These are phyloP conservation scores for Melanogaster broomeanus DNA, from an alignment of 768 basidiomycete species.

Conservation along the genomic window DNA sequence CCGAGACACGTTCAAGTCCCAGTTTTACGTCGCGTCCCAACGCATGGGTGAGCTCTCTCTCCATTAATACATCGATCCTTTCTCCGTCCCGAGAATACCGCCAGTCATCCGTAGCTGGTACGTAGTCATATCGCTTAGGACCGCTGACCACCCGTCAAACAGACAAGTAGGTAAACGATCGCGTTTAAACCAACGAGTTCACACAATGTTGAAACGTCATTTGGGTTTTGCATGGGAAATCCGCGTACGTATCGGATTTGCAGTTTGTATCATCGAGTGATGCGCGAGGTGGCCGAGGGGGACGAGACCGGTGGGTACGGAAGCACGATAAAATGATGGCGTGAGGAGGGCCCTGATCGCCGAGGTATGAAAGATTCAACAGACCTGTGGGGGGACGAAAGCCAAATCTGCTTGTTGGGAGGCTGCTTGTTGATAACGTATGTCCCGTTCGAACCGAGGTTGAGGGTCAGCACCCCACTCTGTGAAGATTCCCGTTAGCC, in stretches of 20 bases:
- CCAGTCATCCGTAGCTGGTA: slow-evolving; percentile 60
- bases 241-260: not conserved
- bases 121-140: slow-evolving; percentile 90
- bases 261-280: not conserved
- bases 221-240: not conserved
- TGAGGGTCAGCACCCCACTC: slow-evolving; percentile 90
- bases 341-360: slow-evolving; percentile 1
- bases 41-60: slow-evolving; percentile 60
- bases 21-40: slow-evolving; percentile 39
- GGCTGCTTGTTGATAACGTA: slow-evolving; percentile 98
- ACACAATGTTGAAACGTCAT: not conserved
- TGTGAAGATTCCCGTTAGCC: slow-evolving; percentile 33
- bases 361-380: slow-evolving; percentile 15
- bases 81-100: slow-evolving; percentile 70
- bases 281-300: not conserved
- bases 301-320: not conserved
- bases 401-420: slow-evolving; percentile 96
- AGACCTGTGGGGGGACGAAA: slow-evolving; percentile 86
- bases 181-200: not conserved
- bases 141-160: slow-evolving; percentile 52
- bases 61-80: slow-evolving; percentile 61
- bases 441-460: slow-evolving; percentile 73
- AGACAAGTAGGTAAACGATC: not conserved
- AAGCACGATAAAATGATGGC: not conserved
- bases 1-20: slow-evolving; percentile 29